A percentile compares a stretch with the other conserved stretches of the same genome.
Conservation (phyloP, 179 eudicot genomes). For the Silene coronaria region DNA sequence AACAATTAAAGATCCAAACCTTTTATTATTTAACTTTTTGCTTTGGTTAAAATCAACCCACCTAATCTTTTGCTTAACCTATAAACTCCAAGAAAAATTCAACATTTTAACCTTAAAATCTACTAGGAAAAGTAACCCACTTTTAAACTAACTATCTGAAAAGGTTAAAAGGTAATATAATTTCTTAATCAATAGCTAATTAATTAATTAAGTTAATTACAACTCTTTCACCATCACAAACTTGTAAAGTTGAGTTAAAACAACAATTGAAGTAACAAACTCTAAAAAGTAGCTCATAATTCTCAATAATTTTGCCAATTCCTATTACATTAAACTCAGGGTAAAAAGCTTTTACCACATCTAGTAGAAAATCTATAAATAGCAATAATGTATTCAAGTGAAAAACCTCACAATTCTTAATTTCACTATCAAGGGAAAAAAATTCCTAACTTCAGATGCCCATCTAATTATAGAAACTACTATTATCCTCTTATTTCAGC, state of each 20-base stretch:
- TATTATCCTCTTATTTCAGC: background rate
- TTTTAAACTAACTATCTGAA: constrained; percentile 14
- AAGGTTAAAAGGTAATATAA: constrained; percentile 17
- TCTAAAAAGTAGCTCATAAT: constrained; percentile 25
- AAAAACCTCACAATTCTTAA: constrained; percentile 15
- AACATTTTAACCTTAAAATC: constrained; percentile 6
- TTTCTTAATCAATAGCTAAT: constrained; percentile 18
- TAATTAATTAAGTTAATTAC: background rate
- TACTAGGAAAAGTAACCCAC: constrained; percentile 9
- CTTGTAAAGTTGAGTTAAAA: background rate
- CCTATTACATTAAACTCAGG: background rate
- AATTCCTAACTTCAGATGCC: constrained; percentile 5
- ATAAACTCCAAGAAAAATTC: background rate
- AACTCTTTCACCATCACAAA: constrained; percentile 21
- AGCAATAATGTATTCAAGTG: constrained; percentile 2
- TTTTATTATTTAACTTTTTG: constrained; percentile 15
- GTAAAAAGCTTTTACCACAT: background rate
- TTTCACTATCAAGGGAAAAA: constrained; percentile 13
- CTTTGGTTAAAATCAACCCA: background rate
- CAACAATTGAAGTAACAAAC: constrained; percentile 5
- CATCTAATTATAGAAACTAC: background rate
- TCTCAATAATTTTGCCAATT: constrained; percentile 14
- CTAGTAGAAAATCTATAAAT: background rate
- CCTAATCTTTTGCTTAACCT: background rate
- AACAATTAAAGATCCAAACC: background rate